A percentile compares a stretch with the other conserved stretches of the same genome.
Evolutionary conservation across 2,329 filamentous ascomycete species (phyloP).

Genomic region (Harringtonia lauricola): DNA sequence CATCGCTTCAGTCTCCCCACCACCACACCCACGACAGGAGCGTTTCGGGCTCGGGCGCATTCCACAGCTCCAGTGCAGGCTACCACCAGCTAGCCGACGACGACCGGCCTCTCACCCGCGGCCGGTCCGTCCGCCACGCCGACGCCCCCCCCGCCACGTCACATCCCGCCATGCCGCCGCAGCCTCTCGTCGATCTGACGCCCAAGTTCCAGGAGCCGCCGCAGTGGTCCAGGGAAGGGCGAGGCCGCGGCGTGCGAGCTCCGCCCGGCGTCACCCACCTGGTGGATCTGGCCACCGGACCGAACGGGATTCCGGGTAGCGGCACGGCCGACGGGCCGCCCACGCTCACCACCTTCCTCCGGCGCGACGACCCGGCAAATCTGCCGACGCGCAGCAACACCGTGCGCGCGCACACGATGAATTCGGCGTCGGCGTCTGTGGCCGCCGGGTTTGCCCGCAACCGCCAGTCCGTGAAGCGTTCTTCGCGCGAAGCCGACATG

Average conservation of each 20-base stretch:
- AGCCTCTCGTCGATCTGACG: slow-evolving; percentile 60
- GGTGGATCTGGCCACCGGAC: slow-evolving; percentile 31
- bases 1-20: not conserved
- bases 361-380: not conserved
- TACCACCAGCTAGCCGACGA: not conserved
- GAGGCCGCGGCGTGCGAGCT: slow-evolving; percentile 34
- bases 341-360: slow-evolving; percentile 1
- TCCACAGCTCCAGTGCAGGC: no score
- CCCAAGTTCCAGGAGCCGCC: slow-evolving; percentile 54
- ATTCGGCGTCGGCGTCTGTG: slow-evolving; percentile 5
- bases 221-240: slow-evolving; percentile 40
- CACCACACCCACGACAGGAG: not conserved
- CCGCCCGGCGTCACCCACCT: slow-evolving; percentile 30
- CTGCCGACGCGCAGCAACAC: not conserved
- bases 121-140: slow-evolving; percentile 2
- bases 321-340: not conserved
- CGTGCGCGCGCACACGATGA: slow-evolving; percentile 9
- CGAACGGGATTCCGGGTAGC: not conserved
- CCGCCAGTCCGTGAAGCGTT: slow-evolving; percentile 5
- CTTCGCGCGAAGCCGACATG: not conserved
- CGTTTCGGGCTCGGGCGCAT: no score
- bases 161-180: slow-evolving; percentile 26
- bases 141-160: not conserved
- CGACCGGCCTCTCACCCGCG: not conserved
- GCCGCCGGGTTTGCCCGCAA: slow-evolving; percentile 5